Evolutionary conservation across 192 early-diverging fungal genomes (phyloP), one percentile per base, ranked within the genome.

Genomic region (Coemansia sp.): DNA sequence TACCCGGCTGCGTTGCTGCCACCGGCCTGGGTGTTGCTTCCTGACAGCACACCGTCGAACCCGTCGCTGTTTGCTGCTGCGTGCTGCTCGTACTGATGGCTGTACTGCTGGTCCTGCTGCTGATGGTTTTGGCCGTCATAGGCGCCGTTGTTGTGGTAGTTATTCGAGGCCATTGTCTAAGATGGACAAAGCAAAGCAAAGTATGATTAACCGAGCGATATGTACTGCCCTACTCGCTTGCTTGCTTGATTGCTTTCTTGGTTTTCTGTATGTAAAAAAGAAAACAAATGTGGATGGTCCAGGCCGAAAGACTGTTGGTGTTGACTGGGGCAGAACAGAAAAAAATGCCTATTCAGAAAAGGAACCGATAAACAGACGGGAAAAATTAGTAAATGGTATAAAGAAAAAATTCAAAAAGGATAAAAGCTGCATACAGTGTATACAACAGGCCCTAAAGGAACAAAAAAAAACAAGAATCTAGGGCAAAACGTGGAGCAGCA

Each of bases 21-120:
- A 30, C 28, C 31, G 36, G 2, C 20, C 22, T 32, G 25, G 20
- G 59, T 60, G 42, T 48, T 42, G 36, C 25, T 48, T 12, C 64
- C 33, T 12, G 58, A 40, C 45, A 61, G 71, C 20, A 72, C 57
- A 17, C 72, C 72, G 34, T 80, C 77, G 61, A 80, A 80, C 4
- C 69, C 77, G 34, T 72, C 64, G 7, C 48, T 28, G 18, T 40
- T 59, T 2, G 22, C 56, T n/a, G 11, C 31, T 48, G 57, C 58
- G 56, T 62, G 69, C 65, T 29, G 51, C 34, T 56, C 52, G 40
- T 52, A 52, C 28, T 64, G 28, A 18, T 60, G 51, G 20, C 51
- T 33, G 20, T 56, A 33, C 42, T 71, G 60, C 36, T 31, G 40
- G 31, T 48, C 40, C 36, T 57, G 31, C 6, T 28, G 22, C 5